phyloP scores from a whole-genome alignment of 345 rosid species.

The Citrus cavaleriei region DNA sequence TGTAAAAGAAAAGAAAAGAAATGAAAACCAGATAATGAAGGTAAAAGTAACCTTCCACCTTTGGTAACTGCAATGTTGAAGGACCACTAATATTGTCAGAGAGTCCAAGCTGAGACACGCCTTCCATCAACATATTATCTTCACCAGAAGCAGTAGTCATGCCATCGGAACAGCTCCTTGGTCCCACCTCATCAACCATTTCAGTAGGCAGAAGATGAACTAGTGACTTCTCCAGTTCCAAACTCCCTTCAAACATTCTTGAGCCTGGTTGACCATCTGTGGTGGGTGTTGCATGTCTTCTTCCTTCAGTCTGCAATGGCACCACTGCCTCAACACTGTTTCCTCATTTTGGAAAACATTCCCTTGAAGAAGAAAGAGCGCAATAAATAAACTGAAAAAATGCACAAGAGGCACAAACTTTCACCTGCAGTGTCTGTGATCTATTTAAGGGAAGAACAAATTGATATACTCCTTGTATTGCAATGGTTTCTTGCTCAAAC shows the following conservation, averaged over 20 bases:
- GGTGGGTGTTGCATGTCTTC: conserved; percentile 1
- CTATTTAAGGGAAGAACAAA: conserved; percentile 8
- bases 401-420: not conserved
- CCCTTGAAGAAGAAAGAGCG: conserved; percentile 6
- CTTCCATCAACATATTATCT: conserved; percentile 22
- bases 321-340: conserved; percentile 11
- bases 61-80: conserved; percentile 11
- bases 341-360: conserved; percentile 1
- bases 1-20: not conserved
- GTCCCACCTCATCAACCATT: conserved; percentile 25
- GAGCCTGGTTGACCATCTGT: conserved; percentile 19
- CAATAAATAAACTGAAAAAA: not conserved
- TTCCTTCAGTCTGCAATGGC: conserved; percentile 26
- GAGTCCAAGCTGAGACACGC: conserved; percentile 27
- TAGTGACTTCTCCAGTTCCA: conserved; percentile 29
- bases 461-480: conserved; percentile 10
- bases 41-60: conserved; percentile 16
- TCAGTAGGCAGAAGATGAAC: conserved; percentile 30
- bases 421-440: conserved; percentile 32
- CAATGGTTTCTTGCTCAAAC: conserved; percentile 8
- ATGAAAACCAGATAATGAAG: not conserved
- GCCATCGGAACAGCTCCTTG: conserved; percentile 15
- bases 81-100: conserved; percentile 21
- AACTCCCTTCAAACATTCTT: conserved; percentile 20
- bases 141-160: conserved; percentile 19